Base-by-base conservation (phyloP, 2,329 filamentous ascomycete species). In the Lachnellula occidentalis region DNA sequence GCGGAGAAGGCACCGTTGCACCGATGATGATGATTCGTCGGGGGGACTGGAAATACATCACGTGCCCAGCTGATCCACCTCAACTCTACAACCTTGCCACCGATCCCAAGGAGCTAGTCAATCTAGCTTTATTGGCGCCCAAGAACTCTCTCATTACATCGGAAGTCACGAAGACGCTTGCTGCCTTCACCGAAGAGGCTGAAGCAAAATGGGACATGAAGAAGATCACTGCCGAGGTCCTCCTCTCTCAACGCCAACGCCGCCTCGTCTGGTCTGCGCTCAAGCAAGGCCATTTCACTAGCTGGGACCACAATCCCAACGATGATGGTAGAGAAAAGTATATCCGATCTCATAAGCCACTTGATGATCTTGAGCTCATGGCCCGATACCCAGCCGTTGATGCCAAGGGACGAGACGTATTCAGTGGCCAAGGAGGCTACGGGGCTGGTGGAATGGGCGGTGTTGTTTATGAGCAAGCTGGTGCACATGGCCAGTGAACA, bases 21-120 rank as follows among this genome's bases (percentile, higher is more conserved):
- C 92, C 92, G 1, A 81, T 95, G 54, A 90, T 95, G 78, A 96
- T 96, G 92, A 96, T 96, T 67, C 85, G 88, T 55, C 86, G 90
- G 52, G 90, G 90, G 8, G 78, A 81, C 46, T 96, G 90, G 90
- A 96, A 96, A 76, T 96, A 91, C 71, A 84, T 94, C 60, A 90
- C 82, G 59, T 96, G 90, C 66, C 85, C 91, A 6, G 86, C 85
- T 21, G 92, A 96, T 67, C 85, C 87, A 34, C 85, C 88, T 31
- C 90, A 94, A 74, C 80, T 96, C 12, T 96, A 84, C 77, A 88
- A 96, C 72, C 77, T 96, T 6, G 76, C 78, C 45, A 71, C 76
- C 19, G 92, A 96, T 66, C 72, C 61, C 67, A 74, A 60, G 14
- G 66, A 68, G 59, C 48, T 64, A 24, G 64, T 74, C 1, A 71